phyloP scores from a whole-genome alignment of 495 filamentous ascomycete genomes.

The Mytilinidion resinicola region DNA sequence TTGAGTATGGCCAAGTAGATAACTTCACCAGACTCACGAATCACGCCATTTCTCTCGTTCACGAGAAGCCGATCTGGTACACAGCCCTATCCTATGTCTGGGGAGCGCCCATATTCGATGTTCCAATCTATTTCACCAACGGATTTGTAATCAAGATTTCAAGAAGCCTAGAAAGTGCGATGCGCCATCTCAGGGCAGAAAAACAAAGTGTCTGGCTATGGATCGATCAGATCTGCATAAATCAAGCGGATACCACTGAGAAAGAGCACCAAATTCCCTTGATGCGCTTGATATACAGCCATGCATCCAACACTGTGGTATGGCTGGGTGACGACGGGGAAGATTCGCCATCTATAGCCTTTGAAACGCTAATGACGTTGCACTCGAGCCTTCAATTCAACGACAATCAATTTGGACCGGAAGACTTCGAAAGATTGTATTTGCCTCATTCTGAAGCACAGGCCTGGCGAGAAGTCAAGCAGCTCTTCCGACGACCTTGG shows the following conservation, averaged over 20 bases:
- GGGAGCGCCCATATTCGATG: too few species aligned
- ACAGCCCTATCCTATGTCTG: too few species aligned
- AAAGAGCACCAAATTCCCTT: not conserved
- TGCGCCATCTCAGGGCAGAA: too few species aligned
- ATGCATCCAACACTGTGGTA: not conserved
- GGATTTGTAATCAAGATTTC: too few species aligned
- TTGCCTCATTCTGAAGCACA: not conserved
- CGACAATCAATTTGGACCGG: not conserved
- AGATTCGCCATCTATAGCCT: not conserved
- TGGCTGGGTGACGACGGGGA: slow-evolving; percentile 1
- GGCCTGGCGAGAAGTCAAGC: not conserved
- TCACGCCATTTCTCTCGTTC: too few species aligned
- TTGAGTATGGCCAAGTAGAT: too few species aligned
- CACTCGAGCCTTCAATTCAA: not conserved
- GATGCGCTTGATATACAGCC: not conserved
- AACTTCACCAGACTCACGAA: too few species aligned
- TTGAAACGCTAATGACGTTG: not conserved
- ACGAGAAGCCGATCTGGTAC: too few species aligned
- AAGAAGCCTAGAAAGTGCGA: too few species aligned
- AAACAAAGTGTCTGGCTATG: not conserved
- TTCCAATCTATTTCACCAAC: too few species aligned
- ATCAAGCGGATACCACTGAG: not conserved
- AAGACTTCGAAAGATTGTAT: not conserved
- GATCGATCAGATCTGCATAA: not conserved
- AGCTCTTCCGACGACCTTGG: not conserved